Evolutionary conservation across 2,329 filamentous ascomycete species (phyloP), one percentile per base, ranked within the genome.

Genomic region (Helicocarpus griseus): DNA sequence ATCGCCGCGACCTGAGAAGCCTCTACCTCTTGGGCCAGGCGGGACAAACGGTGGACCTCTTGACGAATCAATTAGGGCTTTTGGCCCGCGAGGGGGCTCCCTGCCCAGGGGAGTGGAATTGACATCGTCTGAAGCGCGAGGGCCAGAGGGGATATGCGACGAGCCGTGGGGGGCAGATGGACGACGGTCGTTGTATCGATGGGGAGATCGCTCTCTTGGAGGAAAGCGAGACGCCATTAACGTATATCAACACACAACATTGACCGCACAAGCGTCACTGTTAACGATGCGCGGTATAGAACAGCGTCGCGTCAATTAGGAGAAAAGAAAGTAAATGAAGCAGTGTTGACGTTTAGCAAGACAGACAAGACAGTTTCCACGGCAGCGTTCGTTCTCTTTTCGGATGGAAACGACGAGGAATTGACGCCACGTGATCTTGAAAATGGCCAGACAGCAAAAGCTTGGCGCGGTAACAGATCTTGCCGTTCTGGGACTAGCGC

Each of bases 31-130:
- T 13, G 47, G 28, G 22, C 67, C 66, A 41, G 65, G 64, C 49
- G 68, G 65, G 54, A 63, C 61, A 53, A 69, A 67, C 19, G 62
- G 58, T 21, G 63, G 61, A 29, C 82, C 82, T 56, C 77, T 80
- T 28, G 80, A 71, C 17, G 48, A 19, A 54, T 91, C 87, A 54
- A 86, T 78, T 52, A 89, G 73, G 3, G 86, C 87, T 67, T 90
- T 89, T 9, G 89, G 89, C 0, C 87, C 89, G 51, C 89, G 79
- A 2, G 89, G 89, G 1, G 87, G 84, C 56, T 94, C 87, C 57
- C 85, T 78, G 11, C 77, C 75, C 65, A 64, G 77, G 57, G 58
- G 76, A 64, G 59, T 82, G 57, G 82, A 76, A 58, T 77, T 78
- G 1, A 77, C 68, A 58, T 77, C 78, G 54, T 87, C 87, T n/a